Percentiles rank a stretch among this genome's conserved stretches.
Evolutionary conservation across 495 filamentous ascomycete genomes (phyloP).

Genomic region (Tuber calosporum): DNA sequence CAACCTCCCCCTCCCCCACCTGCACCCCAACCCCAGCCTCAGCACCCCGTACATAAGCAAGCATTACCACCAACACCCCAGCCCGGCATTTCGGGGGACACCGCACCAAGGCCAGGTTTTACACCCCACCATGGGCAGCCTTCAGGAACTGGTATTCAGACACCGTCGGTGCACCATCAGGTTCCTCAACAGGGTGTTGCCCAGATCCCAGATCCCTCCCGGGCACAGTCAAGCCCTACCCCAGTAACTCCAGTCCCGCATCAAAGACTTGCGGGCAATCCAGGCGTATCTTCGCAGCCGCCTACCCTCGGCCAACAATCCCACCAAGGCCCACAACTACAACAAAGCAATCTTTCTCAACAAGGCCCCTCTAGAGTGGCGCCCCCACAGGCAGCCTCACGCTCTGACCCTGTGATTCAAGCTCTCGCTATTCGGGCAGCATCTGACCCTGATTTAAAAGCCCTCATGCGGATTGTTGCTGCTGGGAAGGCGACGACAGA

Average conservation of each 20-base stretch:
- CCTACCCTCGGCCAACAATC: conserved; percentile 27
- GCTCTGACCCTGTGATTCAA: conserved; percentile 89
- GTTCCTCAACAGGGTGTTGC: background rate
- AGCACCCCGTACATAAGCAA: conserved; percentile 41
- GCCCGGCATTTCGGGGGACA: conserved; percentile 5
- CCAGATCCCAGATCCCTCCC: conserved; percentile 12
- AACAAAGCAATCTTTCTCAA: conserved; percentile 28
- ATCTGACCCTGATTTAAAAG: conserved; percentile 77
- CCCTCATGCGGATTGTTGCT: conserved; percentile 93
- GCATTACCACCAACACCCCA: conserved; percentile 7
- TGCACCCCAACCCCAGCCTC: conserved; percentile 32
- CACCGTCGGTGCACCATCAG: conserved; percentile 40
- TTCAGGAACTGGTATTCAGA: conserved; percentile 12
- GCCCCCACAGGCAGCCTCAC: conserved; percentile 42
- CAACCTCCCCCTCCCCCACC: conserved; percentile 54
- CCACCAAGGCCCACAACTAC: conserved; percentile 31
- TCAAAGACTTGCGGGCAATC: conserved; percentile 17
- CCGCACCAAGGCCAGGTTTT: background rate
- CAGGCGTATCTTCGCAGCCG: conserved; percentile 2
- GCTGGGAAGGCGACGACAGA: conserved; percentile 70
- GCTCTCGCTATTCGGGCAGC: conserved; percentile 82
- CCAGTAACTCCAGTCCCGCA: background rate
- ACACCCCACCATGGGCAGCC: conserved; percentile 8
- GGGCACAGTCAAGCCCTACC: background rate
- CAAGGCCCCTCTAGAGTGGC: conserved; percentile 37